Evolutionary conservation across 129 eudicot genomes (phyloP).

Genomic region (Gnaphalium uliginosum): DNA sequence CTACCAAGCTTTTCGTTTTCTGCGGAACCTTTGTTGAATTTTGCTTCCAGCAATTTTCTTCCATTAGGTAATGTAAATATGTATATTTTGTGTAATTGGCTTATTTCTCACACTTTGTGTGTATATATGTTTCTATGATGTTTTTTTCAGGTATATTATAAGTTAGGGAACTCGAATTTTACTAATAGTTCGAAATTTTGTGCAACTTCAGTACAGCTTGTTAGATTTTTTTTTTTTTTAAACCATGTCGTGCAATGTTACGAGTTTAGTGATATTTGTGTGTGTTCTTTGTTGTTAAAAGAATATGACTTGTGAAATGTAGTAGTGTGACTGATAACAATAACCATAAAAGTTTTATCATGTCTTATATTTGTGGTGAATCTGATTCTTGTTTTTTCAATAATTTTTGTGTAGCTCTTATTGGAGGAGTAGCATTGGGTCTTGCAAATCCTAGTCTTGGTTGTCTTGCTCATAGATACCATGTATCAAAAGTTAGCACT

Average conservation of each 20-base stretch:
- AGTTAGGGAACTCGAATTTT: neutral
- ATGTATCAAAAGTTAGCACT: conserved; percentile 73
- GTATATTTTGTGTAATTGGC: conserved; percentile 5
- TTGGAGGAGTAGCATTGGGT: conserved; percentile 75
- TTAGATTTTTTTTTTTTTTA: neutral
- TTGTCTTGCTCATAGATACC: conserved; percentile 68
- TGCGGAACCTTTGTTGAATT: conserved; percentile 47
- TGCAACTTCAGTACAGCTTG: neutral
- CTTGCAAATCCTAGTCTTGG: conserved; percentile 81
- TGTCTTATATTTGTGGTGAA: conserved; percentile 17
- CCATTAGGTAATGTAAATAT: conserved; percentile 57
- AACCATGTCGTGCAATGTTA: neutral
- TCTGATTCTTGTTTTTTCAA: conserved; percentile 18
- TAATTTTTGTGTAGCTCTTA: conserved; percentile 67
- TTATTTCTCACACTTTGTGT: neutral
- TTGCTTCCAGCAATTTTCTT: conserved; percentile 63
- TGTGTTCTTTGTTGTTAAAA: neutral
- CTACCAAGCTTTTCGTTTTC: conserved; percentile 21
- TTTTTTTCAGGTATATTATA: neutral
- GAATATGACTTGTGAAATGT: neutral
- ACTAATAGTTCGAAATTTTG: neutral
- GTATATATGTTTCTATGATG: neutral
- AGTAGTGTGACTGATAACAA: neutral
- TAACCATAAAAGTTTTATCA: neutral
- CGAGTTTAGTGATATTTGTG: neutral